phyloP scores from a whole-genome alignment of 169 alveolate species.

The Blepharisma undulans region DNA sequence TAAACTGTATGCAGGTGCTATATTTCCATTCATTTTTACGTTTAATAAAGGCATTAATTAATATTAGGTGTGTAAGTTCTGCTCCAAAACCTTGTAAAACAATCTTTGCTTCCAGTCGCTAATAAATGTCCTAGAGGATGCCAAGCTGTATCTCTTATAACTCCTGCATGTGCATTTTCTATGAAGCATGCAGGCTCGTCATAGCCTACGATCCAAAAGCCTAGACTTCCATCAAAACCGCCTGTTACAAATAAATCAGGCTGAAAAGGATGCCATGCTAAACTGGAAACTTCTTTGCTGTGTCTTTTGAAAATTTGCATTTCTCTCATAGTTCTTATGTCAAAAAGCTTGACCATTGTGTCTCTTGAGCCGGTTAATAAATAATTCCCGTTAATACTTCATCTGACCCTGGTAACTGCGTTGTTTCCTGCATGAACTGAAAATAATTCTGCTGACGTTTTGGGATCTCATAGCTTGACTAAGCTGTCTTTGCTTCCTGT shows the following conservation, averaged over 20 bases:
- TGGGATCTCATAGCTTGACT: conserved; percentile 78
- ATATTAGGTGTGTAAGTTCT: no score
- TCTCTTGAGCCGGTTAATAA: conserved; percentile 76
- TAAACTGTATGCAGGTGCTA: no score
- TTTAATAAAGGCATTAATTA: no score
- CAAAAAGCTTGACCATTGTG: conserved; percentile 69
- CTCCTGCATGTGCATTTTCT: conserved; percentile 51
- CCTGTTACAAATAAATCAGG: conserved; percentile 74
- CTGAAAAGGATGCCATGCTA: conserved; percentile 78
- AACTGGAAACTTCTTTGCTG: conserved; percentile 62
- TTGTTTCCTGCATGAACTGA: conserved; percentile 71
- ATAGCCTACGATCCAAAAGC: conserved; percentile 69
- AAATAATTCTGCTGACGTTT: conserved; percentile 57
- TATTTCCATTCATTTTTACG: no score
- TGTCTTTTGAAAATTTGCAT: conserved; percentile 68
- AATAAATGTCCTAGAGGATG: conserved; percentile 70
- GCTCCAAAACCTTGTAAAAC: conserved; percentile 69
- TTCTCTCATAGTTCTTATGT: conserved; percentile 73
- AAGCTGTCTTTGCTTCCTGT: conserved; percentile 79
- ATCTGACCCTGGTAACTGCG: conserved; percentile 67
- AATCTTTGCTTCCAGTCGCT: conserved; percentile 78
- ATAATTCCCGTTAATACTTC: conserved; percentile 80
- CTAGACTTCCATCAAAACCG: conserved; percentile 66
- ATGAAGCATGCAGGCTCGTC: conserved; percentile 33
- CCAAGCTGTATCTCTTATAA: conserved; percentile 71